Base-by-base conservation (phyloP, 2,329 filamentous ascomycete species). In the Cytospora leucostoma region DNA sequence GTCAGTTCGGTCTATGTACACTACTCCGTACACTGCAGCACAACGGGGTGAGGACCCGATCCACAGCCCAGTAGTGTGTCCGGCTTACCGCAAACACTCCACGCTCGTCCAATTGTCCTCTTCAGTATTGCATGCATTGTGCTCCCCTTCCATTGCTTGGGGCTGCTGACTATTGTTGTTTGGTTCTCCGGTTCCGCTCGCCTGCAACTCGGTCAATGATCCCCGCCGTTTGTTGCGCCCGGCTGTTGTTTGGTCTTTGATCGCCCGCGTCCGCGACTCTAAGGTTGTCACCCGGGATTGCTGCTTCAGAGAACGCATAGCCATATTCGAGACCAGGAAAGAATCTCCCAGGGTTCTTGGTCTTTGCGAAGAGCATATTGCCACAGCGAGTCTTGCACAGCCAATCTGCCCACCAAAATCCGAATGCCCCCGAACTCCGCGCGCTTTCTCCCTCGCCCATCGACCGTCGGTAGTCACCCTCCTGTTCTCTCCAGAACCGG, bases 371-470 rank as follows among this genome's bases (percentile, higher is more conserved):
- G 8, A 4, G 21, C 4, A 47, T 47, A 19, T 47, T 21, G 8
- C 17, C n/a, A 47, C 44, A 21, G 44, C 44, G 21, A 6, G 5
- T 21, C 19, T 47, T 19, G 7, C 12, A 10, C 44, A 21, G 8
- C 44, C n/a, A 4, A 19, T 21, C 44, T 21, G 8, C 19, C 44
- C 44, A 19, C 19, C 44, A 7, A 19, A 47, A 11, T 19, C 44
- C 44, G n/a, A 47, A 21, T 47, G 19, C n/a, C 44, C 44, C 44
- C 8, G n/a, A 19, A 47, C 8, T 50, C 51, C 21, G 49, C 59
- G 8, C 51, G n/a, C 51, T 15, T 32, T 54, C 51, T 15, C 53
- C 38, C 35, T 32, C 51, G 13, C 58, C 54, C 51, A 61, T 61
- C 59, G 51, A 34, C 58, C 19, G 37, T 19, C 7, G 17, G n/a